Base-by-base conservation (phyloP, 2,329 filamentous ascomycete species). In the Colletotrichum phormii region DNA sequence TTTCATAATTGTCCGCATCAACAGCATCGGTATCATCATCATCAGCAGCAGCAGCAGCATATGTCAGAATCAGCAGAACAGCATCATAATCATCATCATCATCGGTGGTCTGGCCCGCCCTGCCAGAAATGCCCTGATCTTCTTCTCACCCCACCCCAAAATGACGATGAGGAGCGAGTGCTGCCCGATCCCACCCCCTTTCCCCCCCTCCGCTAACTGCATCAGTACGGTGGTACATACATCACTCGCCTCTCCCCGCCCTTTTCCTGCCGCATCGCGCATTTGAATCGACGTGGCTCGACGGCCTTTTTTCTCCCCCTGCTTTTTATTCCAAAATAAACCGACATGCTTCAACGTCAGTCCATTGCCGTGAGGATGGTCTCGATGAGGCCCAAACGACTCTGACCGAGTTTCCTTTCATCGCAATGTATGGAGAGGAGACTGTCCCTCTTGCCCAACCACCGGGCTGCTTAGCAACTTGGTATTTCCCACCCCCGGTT, bases 281-380 rank as follows among this genome's bases (percentile, higher is more conserved):
- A 65, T 72, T 60, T 42, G 68, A 64, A 72, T 72, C 67, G 71
- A 73, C 71, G 67, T 73, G 67, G 71, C 67, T 72, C 67, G 42
- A 53, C 68, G 67, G 67, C 35, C 35, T 58, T 54, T 67, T 73
- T 67, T 37, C 72, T n/a, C 55, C 55, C 66, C 66, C 55, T 64
- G 61, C 49, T 37, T 64, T 57, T 18, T 12, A 57, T 42, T 42
- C 37, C 37, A 55, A 22, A 49, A 49, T 49, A 49, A 49, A 49
- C 64, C 57, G 66, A 60, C 61, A 71, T 72, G 49, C 66, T 57
- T 71, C 67, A 72, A 73, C 61, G 53, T 63, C 67, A 70, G 66
- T 61, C 49, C 66, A 61, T 64, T 54, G 22, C 24, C 29, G 54
- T 37, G 60, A 64, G 60, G 71, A 73, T 72, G 61, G 71, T 54